These are phyloP conservation scores for Mallotus nudiflorus DNA, from an alignment of 345 rosid genomes.

Conservation along the genomic window DNA sequence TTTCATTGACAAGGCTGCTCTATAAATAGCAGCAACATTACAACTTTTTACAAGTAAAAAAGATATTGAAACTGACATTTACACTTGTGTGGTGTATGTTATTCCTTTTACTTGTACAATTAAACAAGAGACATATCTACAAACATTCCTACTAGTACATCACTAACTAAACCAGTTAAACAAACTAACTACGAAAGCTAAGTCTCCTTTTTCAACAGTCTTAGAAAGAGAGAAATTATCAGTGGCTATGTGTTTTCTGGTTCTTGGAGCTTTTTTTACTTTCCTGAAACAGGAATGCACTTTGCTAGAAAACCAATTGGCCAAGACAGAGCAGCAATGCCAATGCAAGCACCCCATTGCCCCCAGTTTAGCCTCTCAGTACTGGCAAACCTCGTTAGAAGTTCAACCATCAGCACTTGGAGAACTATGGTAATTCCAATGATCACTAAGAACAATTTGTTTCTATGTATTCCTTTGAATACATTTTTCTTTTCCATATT, in stretches of 20 bases:
- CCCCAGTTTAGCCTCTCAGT: slow-evolving; percentile 22
- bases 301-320: slow-evolving; percentile 18
- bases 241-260: not conserved
- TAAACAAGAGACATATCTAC: too few species aligned
- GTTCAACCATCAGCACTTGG: slow-evolving; percentile 78
- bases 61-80: too few species aligned
- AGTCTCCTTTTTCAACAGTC: too few species aligned
- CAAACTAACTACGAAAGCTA: too few species aligned
- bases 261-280: not conserved
- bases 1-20: too few species aligned
- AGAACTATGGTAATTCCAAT: slow-evolving; percentile 59
- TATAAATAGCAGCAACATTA: too few species aligned
- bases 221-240: not conserved
- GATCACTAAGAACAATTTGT: slow-evolving; percentile 69
- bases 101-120: too few species aligned
- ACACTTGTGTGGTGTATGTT: too few species aligned
- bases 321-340: slow-evolving; percentile 22
- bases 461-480: slow-evolving; percentile 55
- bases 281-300: slow-evolving; percentile 23
- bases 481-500: slow-evolving; percentile 69
- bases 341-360: slow-evolving; percentile 23
- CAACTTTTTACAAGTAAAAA: too few species aligned
- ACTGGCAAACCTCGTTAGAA: slow-evolving; percentile 45
- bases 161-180: too few species aligned
- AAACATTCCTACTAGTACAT: too few species aligned